Base-by-base conservation (phyloP, 345 rosid genomes). In the Eutrema japonicum region DNA sequence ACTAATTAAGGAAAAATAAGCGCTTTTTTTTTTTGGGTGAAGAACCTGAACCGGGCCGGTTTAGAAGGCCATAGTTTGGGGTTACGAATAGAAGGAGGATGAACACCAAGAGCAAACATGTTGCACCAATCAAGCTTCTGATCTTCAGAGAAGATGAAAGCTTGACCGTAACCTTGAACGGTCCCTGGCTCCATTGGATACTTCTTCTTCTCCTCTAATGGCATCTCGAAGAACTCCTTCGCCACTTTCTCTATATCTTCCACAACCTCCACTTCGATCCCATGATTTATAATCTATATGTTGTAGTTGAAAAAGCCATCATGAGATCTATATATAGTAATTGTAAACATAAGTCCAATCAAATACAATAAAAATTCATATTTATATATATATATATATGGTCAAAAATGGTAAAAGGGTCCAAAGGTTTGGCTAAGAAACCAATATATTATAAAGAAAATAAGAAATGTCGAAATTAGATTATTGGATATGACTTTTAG, bases 101-200 rank as follows among this genome's bases (percentile, higher is more conserved):
- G 86, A 71, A 94, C 68, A 41, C 97, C 98, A 66, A 94, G 97
- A 29, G 97, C 97, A 77, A 91, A 86, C 97, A 89, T 94, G 81
- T 91, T 94, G 83, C 97, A 91, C 98, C 98, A 94, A 68, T 94
- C 98, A 53, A 94, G 84, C 80, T 94, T 94, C 79, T 94, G 97
- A 66, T 89, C 86, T 81, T 94, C 96, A 0, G 98, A 89, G 85
- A 94, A 91, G 13, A 91, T 88, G 70, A 94, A 94, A 61, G 98
- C 98, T 74, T 91, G 96, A 9, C 98, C 98, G 56, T 94, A 91
- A 40, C 97, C 97, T 68, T 94, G 98, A 79, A 94, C 87, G 0
- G 95, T 94, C 60, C 98, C 97, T 37, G 97, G 93, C 60, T 78
- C 85, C 97, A 94, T 91, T 9, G 90, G 92, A 72, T 91, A 89